phyloP scores from a whole-genome alignment of 345 rosid species.

The Trapa bicornis region DNA sequence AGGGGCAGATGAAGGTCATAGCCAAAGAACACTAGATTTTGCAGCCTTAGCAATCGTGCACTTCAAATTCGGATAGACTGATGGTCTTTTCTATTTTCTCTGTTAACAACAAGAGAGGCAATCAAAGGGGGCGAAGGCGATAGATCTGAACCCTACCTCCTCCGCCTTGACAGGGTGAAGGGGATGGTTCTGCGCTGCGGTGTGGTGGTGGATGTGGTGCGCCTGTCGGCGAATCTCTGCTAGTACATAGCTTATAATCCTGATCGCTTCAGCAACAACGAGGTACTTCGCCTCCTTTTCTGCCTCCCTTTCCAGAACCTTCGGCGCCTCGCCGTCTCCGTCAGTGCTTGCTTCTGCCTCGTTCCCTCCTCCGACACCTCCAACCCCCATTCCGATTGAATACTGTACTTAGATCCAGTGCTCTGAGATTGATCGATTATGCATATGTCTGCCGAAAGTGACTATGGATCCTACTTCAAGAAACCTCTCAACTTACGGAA shows the following conservation, averaged over 20 bases:
- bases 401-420: neutral
- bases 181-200: constrained; percentile 60
- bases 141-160: neutral
- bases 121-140: neutral
- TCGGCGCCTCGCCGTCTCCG: constrained; percentile 46
- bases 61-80: too few relatives aligned
- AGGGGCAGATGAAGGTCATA: too few relatives aligned
- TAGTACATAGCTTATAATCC: constrained; percentile 84
- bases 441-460: neutral
- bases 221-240: constrained; percentile 49
- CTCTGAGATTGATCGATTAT: neutral
- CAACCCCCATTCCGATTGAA: constrained; percentile 3
- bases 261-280: constrained; percentile 43
- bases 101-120: neutral
- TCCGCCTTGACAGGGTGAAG: neutral
- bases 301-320: constrained; percentile 46
- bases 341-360: constrained; percentile 34
- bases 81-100: too few relatives aligned
- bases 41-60: too few relatives aligned
- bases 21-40: too few relatives aligned
- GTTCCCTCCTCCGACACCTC: constrained; percentile 1
- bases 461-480: too few relatives aligned
- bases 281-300: constrained; percentile 47
- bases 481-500: too few relatives aligned
- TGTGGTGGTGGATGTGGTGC: constrained; percentile 40